phyloP scores from a whole-genome alignment of 2,329 filamentous ascomycete species.

The Hypoxylon sp. region DNA sequence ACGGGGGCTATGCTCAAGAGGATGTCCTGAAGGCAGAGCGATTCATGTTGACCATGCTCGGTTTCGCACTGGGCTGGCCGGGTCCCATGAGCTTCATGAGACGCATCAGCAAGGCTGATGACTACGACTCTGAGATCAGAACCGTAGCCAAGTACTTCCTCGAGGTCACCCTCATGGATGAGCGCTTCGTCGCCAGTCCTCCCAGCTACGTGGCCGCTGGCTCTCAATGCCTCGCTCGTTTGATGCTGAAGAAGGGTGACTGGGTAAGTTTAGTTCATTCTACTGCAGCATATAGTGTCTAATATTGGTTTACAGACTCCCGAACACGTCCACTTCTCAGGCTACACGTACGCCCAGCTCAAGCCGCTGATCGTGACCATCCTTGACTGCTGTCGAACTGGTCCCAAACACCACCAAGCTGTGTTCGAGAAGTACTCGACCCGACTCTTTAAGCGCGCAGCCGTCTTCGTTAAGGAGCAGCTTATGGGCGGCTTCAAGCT shows the following conservation, averaged over 20 bases:
- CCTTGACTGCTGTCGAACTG: constrained; percentile 87
- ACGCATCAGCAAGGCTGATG: constrained; percentile 97
- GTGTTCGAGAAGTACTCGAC: constrained; percentile 95
- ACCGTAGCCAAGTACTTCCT: constrained; percentile 98
- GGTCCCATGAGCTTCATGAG: constrained; percentile 98
- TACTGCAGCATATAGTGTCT: constrained; percentile 48
- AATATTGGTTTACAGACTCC: constrained; percentile 71
- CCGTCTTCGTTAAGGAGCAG: constrained; percentile 83
- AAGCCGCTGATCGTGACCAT: constrained; percentile 83
- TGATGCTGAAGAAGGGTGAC: constrained; percentile 90
- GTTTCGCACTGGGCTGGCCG: constrained; percentile 97
- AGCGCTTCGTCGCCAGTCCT: constrained; percentile 92
- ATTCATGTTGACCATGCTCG: constrained; percentile 97
- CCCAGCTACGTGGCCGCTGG: constrained; percentile 93
- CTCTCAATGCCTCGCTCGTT: constrained; percentile 89
- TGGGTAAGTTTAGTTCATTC: constrained; percentile 77
- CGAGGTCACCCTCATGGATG: constrained; percentile 97
- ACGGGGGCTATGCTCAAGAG: constrained; percentile 87
- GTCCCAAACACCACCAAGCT: constrained; percentile 84
- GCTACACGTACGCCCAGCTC: constrained; percentile 90
- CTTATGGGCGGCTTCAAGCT: constrained; percentile 73
- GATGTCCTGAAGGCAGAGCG: constrained; percentile 98
- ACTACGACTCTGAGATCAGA: constrained; percentile 95
- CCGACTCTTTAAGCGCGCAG: constrained; percentile 87
- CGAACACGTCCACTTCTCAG: constrained; percentile 91